A percentile compares a stretch with the other conserved stretches of the same genome.
Evolutionary conservation across 805 yeast species (phyloP).

Genomic region (Saturnispora zaruensis): DNA sequence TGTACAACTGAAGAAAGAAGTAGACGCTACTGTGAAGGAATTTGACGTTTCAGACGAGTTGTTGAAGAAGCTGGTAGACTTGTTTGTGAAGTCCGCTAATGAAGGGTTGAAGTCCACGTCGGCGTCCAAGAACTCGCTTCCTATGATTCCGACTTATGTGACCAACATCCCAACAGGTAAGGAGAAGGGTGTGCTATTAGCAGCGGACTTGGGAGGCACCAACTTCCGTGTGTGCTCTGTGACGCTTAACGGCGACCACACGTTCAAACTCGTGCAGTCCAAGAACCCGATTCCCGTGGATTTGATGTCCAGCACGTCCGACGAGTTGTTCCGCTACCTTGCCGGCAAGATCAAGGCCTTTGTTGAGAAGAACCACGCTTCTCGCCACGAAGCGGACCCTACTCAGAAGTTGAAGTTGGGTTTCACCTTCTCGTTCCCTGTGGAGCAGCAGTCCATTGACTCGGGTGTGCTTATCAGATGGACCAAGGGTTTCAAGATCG

Average conservation of each 20-base stretch:
- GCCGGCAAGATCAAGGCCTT: slow-evolving; percentile 65
- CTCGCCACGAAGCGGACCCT: slow-evolving; percentile 18
- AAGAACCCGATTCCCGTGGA: slow-evolving; percentile 75
- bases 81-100: slow-evolving; percentile 54
- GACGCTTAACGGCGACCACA: slow-evolving; percentile 62
- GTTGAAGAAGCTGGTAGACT: slow-evolving; percentile 40
- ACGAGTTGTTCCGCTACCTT: slow-evolving; percentile 62
- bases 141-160: slow-evolving; percentile 92
- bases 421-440: slow-evolving; percentile 92
- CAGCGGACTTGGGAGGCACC: slow-evolving; percentile 95
- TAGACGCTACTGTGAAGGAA: slow-evolving; percentile 29
- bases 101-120: slow-evolving; percentile 41
- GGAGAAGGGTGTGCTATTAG: slow-evolving; percentile 75
- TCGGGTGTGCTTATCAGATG: slow-evolving; percentile 82
- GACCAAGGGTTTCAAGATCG: slow-evolving; percentile 91
- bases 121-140: slow-evolving; percentile 42
- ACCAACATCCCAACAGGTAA: slow-evolving; percentile 78
- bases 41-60: slow-evolving; percentile 37
- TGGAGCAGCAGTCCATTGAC: slow-evolving; percentile 71
- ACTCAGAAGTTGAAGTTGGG: slow-evolving; percentile 56
- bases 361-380: slow-evolving; percentile 53
- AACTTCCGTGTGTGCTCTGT: slow-evolving; percentile 94
- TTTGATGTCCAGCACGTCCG: slow-evolving; percentile 57
- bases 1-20: slow-evolving; percentile 11
- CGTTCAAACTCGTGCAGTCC: slow-evolving; percentile 67